Conservation (phyloP, 176 grass and related monocot genomes). For the Hsuehochloa calcarea region DNA sequence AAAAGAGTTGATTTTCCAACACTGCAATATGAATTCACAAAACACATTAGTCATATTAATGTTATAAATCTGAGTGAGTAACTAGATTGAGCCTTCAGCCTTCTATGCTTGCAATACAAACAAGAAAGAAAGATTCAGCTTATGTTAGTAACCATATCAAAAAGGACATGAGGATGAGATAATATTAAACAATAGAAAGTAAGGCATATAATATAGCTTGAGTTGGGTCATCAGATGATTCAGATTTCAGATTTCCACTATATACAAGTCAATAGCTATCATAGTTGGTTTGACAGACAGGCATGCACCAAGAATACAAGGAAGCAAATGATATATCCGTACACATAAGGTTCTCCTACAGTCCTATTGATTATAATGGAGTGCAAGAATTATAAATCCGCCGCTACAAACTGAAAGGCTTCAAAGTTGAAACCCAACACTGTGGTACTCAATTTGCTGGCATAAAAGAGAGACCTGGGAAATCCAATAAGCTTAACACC, state of each 20-base stretch:
- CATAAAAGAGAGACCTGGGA: slow-evolving; percentile 66
- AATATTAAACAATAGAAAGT: slow-evolving; percentile 9
- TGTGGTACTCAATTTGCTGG: slow-evolving; percentile 1
- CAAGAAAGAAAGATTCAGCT: not conserved
- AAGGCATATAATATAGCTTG: not conserved
- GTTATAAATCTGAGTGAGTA: not conserved
- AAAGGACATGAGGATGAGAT: not conserved
- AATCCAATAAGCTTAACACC: slow-evolving; percentile 98
- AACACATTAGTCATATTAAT: slow-evolving; percentile 10
- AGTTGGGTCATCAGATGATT: slow-evolving; percentile 2
- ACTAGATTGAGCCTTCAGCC: not conserved
- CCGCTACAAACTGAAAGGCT: not conserved
- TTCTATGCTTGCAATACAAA: slow-evolving; percentile 8
- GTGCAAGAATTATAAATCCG: not conserved
- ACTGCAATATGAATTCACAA: slow-evolving; percentile 51
- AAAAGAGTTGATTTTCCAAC: slow-evolving; percentile 98
- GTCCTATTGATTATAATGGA: slow-evolving; percentile 11
- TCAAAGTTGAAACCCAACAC: not conserved
- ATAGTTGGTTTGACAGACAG: slow-evolving; percentile 18
- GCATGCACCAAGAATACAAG: slow-evolving; percentile 25
- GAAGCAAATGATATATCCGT: not conserved
- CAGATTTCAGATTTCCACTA: slow-evolving; percentile 12
- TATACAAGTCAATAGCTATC: not conserved
- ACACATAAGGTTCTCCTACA: slow-evolving; percentile 13
- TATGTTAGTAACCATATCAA: slow-evolving; percentile 15